Evolutionary conservation across 2,329 filamentous ascomycete species (phyloP).

Genomic region (Aspergillus niger): DNA sequence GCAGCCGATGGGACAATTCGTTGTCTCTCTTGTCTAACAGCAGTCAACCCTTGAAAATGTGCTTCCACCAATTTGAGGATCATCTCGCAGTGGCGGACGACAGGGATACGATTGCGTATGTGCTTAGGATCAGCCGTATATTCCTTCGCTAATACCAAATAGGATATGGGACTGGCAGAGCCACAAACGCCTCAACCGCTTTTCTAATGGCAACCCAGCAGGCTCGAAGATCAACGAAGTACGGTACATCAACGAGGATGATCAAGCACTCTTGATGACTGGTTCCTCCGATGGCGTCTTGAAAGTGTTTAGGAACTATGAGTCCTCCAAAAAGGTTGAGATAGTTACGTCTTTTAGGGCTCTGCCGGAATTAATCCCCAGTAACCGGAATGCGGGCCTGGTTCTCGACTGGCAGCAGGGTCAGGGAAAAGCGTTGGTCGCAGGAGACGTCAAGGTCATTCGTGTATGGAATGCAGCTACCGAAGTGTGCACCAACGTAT

Average conservation of each 20-base stretch:
- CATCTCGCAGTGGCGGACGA: constrained; percentile 93
- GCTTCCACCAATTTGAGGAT: constrained; percentile 97
- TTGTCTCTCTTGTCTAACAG: constrained; percentile 84
- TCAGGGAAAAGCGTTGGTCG: constrained; percentile 91
- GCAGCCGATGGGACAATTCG: constrained; percentile 82
- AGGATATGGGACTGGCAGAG: constrained; percentile 91
- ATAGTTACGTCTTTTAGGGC: constrained; percentile 90
- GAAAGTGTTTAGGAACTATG: constrained; percentile 90
- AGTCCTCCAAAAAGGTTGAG: constrained; percentile 72
- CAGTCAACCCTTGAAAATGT: constrained; percentile 87
- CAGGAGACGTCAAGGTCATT: constrained; percentile 93
- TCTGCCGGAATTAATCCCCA: constrained; percentile 88
- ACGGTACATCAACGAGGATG: constrained; percentile 97
- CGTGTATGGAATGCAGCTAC: constrained; percentile 93
- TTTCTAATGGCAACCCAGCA: constrained; percentile 90
- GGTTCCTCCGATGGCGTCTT: constrained; percentile 94
- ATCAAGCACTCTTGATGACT: constrained; percentile 90
- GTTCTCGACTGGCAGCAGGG: constrained; percentile 99
- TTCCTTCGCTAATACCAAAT: constrained; percentile 9
- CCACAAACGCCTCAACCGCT: constrained; percentile 72
- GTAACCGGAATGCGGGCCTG: constrained; percentile 90
- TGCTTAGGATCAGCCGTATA: constrained; percentile 8
- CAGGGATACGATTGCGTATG: constrained; percentile 74
- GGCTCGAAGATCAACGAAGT: constrained; percentile 93
- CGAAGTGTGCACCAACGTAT: constrained; percentile 79